Base-by-base conservation (phyloP, 1,139 yeast species). In the Debaryomyces singareniensis region DNA sequence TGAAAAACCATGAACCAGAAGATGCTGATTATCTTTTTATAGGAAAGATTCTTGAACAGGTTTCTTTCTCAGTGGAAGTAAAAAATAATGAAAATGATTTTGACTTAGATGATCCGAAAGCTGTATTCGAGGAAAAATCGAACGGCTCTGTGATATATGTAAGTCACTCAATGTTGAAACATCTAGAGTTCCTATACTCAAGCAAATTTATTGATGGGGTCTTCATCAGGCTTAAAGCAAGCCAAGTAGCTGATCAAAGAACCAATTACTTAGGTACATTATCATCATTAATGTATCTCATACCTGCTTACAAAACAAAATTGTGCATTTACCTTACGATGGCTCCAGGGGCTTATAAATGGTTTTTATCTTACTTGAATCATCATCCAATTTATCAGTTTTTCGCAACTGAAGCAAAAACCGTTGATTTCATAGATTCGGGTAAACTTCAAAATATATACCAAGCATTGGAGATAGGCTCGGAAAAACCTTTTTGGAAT, bases 281-380 rank as follows among this genome's bases (percentile, higher is more conserved):
- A 11, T 44, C 65, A 1, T 44, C 58, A 4, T 40, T 65, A 25
- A 45, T 63, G 25, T 45, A 44, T 27, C 37, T 64, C 16, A 39
- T 55, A 13, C 68, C 69, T 1, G 37, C 47, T 3, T 42, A 46
- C 6, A 62, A 56, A 35, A 45, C 48, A 15, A 55, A 53, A 31
- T 44, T 66, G 13, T 60, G 64, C 37, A 58, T 64, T 53, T 39
- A 54, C 24, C 47, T 64, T 15, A 61, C 70, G 4, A 51, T 64
- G 10, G 46, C 55, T 2, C 66, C 68, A 0, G 53, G 53, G 3
- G 46, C 63, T 5, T 58, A 55, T 33, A 34, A 39, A 16, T 54
- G 60, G 58, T 47, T 63, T 30, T 59, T 39, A 36, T 30, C 38
- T 9, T 43, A 45, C 12, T 37, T 60, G 4, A 39, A 32, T 12